These are phyloP conservation scores for Populus alba DNA, from an alignment of 345 rosid species.

Conservation along the genomic window DNA sequence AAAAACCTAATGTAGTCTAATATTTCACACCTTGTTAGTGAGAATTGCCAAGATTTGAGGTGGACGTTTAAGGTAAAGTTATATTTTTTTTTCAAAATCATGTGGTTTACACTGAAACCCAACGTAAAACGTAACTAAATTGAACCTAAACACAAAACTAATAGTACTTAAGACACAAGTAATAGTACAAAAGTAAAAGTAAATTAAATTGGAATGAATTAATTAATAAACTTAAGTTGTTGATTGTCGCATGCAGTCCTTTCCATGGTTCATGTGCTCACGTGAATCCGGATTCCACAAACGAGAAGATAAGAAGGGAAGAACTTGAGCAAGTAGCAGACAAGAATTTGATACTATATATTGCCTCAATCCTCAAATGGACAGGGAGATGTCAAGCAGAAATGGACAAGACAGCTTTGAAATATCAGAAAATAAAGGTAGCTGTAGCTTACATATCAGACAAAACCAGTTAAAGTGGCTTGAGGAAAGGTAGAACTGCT, in stretches of 20 bases:
- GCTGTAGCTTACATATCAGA: neutral
- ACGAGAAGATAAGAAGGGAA: constrained; percentile 19
- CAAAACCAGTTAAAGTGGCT: constrained; percentile 19
- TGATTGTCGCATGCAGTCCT: neutral
- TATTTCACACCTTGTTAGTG: too few relatives aligned
- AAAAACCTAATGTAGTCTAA: too few relatives aligned
- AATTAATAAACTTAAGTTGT: neutral
- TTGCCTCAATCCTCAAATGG: constrained; percentile 16
- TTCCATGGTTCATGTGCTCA: constrained; percentile 10
- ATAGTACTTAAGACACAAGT: neutral
- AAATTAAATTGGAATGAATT: too few relatives aligned
- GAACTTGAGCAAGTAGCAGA: constrained; percentile 1
- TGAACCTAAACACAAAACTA: neutral
- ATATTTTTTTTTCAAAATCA: too few relatives aligned
- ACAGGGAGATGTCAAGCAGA: constrained; percentile 44
- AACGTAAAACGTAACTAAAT: neutral
- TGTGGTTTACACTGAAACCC: neutral
- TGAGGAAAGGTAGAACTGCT: constrained; percentile 9
- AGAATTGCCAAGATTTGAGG: too few relatives aligned
- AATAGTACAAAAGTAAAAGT: too few relatives aligned
- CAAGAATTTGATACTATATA: constrained; percentile 22
- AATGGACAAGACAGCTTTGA: constrained; percentile 33
- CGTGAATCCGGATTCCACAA: constrained; percentile 37
- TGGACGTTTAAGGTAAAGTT: too few relatives aligned
- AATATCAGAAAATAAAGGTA: constrained; percentile 14